Conservation (phyloP, 2,329 filamentous ascomycete species). For the Fusarium sarcochroum region DNA sequence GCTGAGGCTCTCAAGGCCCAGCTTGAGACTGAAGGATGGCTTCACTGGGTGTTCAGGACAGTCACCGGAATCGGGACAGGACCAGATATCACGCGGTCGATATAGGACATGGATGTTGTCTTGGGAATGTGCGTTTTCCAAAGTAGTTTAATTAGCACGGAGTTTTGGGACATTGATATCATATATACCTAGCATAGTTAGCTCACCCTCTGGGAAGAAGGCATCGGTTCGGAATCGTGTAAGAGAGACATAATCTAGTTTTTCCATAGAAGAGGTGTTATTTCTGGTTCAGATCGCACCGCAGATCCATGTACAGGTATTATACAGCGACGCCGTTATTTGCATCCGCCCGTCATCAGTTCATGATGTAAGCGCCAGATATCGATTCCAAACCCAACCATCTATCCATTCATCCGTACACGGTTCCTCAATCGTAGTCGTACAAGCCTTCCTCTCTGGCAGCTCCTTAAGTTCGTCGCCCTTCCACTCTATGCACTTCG, state of each 20-base stretch:
- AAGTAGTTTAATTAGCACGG: slow-evolving; percentile 26
- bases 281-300: slow-evolving; percentile 38
- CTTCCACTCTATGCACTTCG: too few species aligned
- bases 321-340: slow-evolving; percentile 44
- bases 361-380: slow-evolving; percentile 37
- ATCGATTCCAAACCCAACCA: slow-evolving; percentile 37
- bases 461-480: background rate
- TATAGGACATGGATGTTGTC: slow-evolving; percentile 14
- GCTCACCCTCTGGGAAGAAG: slow-evolving; percentile 1
- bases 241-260: slow-evolving; percentile 34
- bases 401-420: slow-evolving; percentile 25
- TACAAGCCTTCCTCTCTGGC: slow-evolving; percentile 25
- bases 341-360: slow-evolving; percentile 28
- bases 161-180: slow-evolving; percentile 32
- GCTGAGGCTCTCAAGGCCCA: slow-evolving; percentile 74
- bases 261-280: slow-evolving; percentile 31
- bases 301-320: slow-evolving; percentile 45
- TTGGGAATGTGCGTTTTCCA: slow-evolving; percentile 7
- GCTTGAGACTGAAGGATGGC: slow-evolving; percentile 74
- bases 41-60: slow-evolving; percentile 74
- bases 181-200: slow-evolving; percentile 19
- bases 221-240: slow-evolving; percentile 18
- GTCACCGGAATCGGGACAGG: slow-evolving; percentile 72
- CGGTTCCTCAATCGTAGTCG: slow-evolving; percentile 34
- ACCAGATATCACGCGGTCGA: slow-evolving; percentile 64